These are phyloP conservation scores for Serendipita sp. DNA, from an alignment of 768 basidiomycete species.

Conservation along the genomic window DNA sequence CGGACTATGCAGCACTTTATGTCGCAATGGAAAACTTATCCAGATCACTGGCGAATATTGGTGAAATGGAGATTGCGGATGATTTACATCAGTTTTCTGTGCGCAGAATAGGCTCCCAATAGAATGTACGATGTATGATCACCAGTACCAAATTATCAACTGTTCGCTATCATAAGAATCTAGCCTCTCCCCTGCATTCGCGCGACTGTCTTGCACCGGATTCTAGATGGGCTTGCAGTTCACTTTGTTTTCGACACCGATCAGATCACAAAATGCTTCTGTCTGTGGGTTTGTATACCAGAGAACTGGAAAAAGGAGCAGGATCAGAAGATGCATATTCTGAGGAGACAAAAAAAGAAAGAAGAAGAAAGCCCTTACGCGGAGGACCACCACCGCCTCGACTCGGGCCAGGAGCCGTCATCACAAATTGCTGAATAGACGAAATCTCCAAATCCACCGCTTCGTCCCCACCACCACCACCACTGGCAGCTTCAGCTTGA, in stretches of 20 bases:
- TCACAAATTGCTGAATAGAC: constrained; percentile 49
- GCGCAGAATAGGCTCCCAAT: too few species aligned
- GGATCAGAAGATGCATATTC: not conserved
- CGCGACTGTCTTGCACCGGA: too few species aligned
- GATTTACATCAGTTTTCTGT: too few species aligned
- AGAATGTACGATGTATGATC: too few species aligned
- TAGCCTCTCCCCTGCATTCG: too few species aligned
- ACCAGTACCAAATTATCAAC: too few species aligned
- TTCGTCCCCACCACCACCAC: too few species aligned
- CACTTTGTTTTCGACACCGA: constrained; percentile 63
- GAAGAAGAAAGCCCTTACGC: constrained; percentile 21
- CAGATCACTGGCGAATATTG: too few species aligned
- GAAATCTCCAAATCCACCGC: constrained; percentile 25
- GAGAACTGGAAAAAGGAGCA: constrained; percentile 31
- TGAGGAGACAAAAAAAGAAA: not conserved
- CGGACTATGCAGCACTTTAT: too few species aligned
- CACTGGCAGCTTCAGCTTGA: not conserved
- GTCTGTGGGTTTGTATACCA: constrained; percentile 85
- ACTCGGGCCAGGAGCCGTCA: constrained; percentile 44
- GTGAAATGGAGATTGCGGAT: too few species aligned
- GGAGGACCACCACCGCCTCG: constrained; percentile 26
- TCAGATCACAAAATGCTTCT: constrained; percentile 63
- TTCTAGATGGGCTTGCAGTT: constrained; percentile 21
- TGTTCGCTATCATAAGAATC: too few species aligned
- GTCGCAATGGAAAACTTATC: too few species aligned